Evolutionary conservation across 495 filamentous ascomycete genomes (phyloP), one percentile per base, ranked within the genome.

Genomic region (Neurospora sublineolata): DNA sequence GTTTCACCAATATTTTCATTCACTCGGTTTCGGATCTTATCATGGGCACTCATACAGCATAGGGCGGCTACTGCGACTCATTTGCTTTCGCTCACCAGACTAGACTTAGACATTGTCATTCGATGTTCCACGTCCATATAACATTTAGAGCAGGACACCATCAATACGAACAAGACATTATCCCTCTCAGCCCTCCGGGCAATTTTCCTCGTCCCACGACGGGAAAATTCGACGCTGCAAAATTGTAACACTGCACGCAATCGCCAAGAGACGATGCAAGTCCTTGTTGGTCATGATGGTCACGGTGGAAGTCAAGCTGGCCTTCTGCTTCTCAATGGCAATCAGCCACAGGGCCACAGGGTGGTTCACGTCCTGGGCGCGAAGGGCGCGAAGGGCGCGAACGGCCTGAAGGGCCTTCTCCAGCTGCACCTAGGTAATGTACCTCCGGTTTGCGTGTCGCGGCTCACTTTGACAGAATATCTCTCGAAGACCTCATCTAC

Each of bases 261-360:
- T 6, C 23, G 46, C 46, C 46, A 1, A 30, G 4, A 5, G 11
- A 27, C 20, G 5, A 30, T 97, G 91, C 9, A 97, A 85, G 73
- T 95, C 89, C 81, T 97, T 92, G 72, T 92, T 87, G 70, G 88
- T 94, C 73, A 91, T 85, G 5, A 88, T 89, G 18, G 16, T 20
- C 0, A 84, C 78, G 6, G 90, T 71, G 44, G 46, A 58, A 58
- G 11, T 4, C 20, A 58, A 27, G 20, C 20, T 58, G 46, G 23
- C 3, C 10, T 88, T 83, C 12, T 85, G 83, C 72, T 90, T 85
- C 86, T 92, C 90, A 72, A 91, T 79, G 20, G 90, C 94, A 76
- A 97, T 93, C 38, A 97, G 81, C 78, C 90, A 90, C 38, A 92
- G 76, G 41, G 41, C 7, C 41, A 8, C 41, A n/a, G 18, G 18